Evolutionary conservation across 495 filamentous ascomycete species (phyloP).

Genomic region (Beverwykella pulmonaria): DNA sequence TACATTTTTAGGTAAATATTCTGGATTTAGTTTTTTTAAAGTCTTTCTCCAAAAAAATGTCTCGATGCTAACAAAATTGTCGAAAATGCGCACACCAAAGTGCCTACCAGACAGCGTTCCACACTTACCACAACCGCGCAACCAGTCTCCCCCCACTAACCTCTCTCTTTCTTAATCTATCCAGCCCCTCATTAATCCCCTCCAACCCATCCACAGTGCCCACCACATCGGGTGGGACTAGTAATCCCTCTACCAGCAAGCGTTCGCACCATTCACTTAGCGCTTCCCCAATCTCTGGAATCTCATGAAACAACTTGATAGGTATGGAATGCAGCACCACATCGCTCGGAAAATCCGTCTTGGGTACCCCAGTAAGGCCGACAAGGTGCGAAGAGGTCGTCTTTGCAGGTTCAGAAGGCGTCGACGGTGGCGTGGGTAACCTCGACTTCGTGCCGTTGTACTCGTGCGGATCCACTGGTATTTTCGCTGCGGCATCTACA

Average conservation of each 20-base stretch:
- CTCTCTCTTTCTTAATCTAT: conserved; percentile 59
- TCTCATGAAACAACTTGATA: conserved; percentile 69
- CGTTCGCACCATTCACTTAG: conserved; percentile 64
- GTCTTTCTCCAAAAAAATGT: no score
- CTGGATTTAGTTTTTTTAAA: no score
- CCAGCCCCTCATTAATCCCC: conserved; percentile 64
- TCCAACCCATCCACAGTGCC: conserved; percentile 60
- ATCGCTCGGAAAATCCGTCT: conserved; percentile 47
- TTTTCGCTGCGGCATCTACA: conserved; percentile 17
- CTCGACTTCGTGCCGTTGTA: conserved; percentile 16
- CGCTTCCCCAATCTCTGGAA: conserved; percentile 57
- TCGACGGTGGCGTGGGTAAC: conserved; percentile 11
- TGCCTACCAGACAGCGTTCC: neutral
- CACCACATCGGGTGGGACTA: conserved; percentile 62
- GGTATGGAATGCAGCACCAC: conserved; percentile 64
- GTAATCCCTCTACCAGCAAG: conserved; percentile 52
- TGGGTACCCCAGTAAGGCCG: conserved; percentile 64
- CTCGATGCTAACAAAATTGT: no score
- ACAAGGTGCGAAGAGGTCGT: conserved; percentile 55
- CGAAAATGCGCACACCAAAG: no score
- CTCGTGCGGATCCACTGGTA: conserved; percentile 21
- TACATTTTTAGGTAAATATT: no score
- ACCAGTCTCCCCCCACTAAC: conserved; percentile 31
- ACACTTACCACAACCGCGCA: neutral
- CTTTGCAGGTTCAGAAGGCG: neutral